These are phyloP conservation scores for Aspergillus hortae DNA, from an alignment of 2,329 filamentous ascomycete species.

Conservation along the genomic window DNA sequence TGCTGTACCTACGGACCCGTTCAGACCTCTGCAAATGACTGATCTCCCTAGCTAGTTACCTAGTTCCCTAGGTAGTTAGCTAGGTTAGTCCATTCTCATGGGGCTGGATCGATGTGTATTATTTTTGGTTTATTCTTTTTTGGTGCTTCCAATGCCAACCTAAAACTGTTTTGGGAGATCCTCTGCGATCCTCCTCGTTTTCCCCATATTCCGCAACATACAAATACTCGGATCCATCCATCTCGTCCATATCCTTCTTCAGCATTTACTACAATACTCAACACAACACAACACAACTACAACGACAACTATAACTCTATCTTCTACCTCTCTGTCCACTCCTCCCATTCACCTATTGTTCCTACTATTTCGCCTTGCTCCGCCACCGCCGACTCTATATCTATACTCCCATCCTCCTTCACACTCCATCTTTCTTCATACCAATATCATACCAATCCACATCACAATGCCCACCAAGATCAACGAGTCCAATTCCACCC, in stretches of 20 bases:
- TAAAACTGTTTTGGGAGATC: background rate
- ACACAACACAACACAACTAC: too few species aligned
- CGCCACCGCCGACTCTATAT: conserved; percentile 11
- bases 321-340: background rate
- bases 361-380: conserved; percentile 13
- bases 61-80: too few species aligned
- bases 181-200: background rate
- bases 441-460: too few species aligned
- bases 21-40: conserved; percentile 12
- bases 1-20: too few species aligned
- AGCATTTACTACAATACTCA: too few species aligned
- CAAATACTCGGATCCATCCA: conserved; percentile 1
- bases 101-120: background rate
- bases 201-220: background rate
- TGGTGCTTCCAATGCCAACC: background rate
- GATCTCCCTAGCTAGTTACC: conserved; percentile 12
- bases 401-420: background rate
- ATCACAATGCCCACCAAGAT: conserved; percentile 30
- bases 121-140: background rate
- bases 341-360: conserved; percentile 4
- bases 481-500: conserved; percentile 35
- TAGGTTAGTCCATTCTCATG: conserved; percentile 9
- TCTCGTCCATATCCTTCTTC: background rate
- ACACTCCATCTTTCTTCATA: background rate
- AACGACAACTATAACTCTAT: too few species aligned